phyloP scores from a whole-genome alignment of 2,329 filamentous ascomycete species.

The Onygenales sp. region DNA sequence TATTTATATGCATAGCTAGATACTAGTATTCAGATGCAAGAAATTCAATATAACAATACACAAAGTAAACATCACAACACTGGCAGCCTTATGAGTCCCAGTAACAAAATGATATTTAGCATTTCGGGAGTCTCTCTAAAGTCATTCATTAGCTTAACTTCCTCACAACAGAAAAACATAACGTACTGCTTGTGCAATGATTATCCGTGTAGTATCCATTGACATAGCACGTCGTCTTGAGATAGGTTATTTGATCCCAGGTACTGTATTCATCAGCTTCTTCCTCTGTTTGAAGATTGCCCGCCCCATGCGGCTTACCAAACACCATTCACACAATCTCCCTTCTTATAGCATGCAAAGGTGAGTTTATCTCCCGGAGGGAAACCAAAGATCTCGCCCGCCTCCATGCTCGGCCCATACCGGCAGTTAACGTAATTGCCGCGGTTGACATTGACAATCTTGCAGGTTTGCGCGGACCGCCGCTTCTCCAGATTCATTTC shows the following conservation, averaged over 20 bases:
- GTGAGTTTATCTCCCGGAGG: neutral
- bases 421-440: neutral
- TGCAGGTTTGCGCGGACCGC: neutral
- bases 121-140: neutral
- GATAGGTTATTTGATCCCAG: neutral
- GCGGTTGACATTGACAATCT: neutral
- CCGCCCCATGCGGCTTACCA: neutral
- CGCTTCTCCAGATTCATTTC: conserved; percentile 1
- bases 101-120: neutral
- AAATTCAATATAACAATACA: neutral
- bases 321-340: neutral
- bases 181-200: neutral
- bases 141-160: neutral
- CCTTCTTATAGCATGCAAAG: neutral
- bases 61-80: neutral
- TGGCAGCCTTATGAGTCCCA: too few species aligned
- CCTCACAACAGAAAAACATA: neutral
- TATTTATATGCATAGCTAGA: neutral
- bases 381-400: neutral
- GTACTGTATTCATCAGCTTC: neutral
- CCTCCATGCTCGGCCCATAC: neutral
- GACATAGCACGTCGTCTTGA: neutral
- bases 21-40: neutral
- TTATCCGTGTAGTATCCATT: conserved; percentile 1
- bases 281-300: neutral